Evolutionary conservation across 371 early-diverging fungal species (phyloP).

Genomic region (Dinochytrium kinnereticum): DNA sequence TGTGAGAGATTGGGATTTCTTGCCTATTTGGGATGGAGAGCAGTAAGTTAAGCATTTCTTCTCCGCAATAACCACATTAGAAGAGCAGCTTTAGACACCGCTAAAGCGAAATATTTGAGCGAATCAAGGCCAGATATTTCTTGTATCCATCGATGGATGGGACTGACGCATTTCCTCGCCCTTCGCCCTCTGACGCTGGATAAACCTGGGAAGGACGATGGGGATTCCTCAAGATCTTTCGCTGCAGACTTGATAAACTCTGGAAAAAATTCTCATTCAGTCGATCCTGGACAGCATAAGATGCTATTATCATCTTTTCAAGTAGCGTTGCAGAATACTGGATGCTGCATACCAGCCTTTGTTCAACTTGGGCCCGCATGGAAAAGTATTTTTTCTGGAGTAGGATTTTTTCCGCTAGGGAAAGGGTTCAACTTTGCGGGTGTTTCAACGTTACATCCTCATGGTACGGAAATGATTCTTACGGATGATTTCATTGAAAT

Average conservation of each 20-base stretch:
- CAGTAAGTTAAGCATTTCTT: background rate
- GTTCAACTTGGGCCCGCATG: conserved; percentile 72
- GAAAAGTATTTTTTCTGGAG: conserved; percentile 65
- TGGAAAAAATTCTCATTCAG: background rate
- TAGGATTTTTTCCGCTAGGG: background rate
- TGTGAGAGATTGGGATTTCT: background rate
- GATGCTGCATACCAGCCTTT: conserved; percentile 78
- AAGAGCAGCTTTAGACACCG: background rate
- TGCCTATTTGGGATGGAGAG: background rate
- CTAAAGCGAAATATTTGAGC: background rate
- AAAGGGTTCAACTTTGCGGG: background rate
- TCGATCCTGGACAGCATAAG: conserved; percentile 40
- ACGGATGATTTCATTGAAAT: background rate
- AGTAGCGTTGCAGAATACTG: conserved; percentile 74
- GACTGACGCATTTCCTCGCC: background rate
- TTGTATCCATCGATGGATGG: background rate
- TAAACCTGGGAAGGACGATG: background rate
- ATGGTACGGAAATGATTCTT: background rate
- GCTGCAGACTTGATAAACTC: background rate
- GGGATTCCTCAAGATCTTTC: background rate
- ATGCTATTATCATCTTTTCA: conserved; percentile 71
- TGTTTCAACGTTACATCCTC: background rate
- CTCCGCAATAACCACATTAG: too few relatives aligned
- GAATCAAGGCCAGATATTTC: background rate
- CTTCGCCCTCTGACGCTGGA: background rate